Evolutionary conservation across 768 basidiomycete species (phyloP), one percentile per base, ranked within the genome.

Genomic region (Boletus pseudo-olivaceus): DNA sequence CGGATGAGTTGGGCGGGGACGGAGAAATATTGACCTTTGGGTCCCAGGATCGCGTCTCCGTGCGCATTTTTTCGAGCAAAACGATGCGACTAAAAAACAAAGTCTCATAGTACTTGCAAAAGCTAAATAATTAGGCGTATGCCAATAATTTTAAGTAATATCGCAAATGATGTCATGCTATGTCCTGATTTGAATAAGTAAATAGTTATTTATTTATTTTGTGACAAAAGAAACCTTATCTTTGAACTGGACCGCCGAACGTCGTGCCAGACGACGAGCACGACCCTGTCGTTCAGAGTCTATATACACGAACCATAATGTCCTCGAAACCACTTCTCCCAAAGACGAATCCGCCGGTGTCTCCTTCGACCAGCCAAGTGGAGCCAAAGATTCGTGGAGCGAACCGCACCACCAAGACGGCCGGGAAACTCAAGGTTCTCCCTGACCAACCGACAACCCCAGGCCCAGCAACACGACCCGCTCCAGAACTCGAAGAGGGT

Each of bases 341-440:
- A 41, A 69, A 70, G 53, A 61, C 70, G n/a, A 67, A 59, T 27
- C 49, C 62, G 14, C 58, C 58, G 7, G 4, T 56, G 32, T 40
- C 55, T 27, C 52, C 62, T 9, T 33, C 59, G 30, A 47, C 51
- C 1, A 38, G 44, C 1, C 59, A 46, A 5, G 61, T 35, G 7
- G 84, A 86, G 56, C 68, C 75, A 11, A 89, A 87, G 61, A 72
- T 77, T 20, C 78, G 88, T 49, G 87, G 88, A 0, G 87, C 88
- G 14, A 89, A 90, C 62, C 78, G 89, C 59, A 84, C 87, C 19
- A 90, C 89, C 1, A 91, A 91, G 66, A 82, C 87, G 9, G 85
- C 86, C 12, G 89, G 90, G 41, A 93, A 93, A 68, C 82, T 93
- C 59, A 93, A 93, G 66, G 89, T 93, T 15, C 78, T 93, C 30